Base-by-base conservation (phyloP, 345 rosid species). In the Noccaea caerulescens region DNA sequence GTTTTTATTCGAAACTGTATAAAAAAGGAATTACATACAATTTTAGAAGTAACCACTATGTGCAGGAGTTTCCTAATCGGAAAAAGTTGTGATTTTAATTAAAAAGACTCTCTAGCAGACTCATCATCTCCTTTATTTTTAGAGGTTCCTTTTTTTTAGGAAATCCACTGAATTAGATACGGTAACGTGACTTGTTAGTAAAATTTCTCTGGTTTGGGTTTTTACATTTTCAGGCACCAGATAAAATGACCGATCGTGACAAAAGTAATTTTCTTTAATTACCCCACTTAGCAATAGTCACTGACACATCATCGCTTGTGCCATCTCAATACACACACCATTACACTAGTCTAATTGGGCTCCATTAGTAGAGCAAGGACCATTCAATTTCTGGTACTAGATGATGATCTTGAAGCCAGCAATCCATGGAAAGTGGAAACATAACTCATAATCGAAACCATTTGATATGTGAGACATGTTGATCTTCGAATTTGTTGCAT, bases 191-290 rank as follows among this genome's bases (percentile, higher is more conserved):
- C 20, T 18, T 18, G 20, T 18, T 18, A 18, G 20, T 9, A 53
- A 66, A 66, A 58, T 53, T 50, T 10, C 20, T 50, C 72, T 66
- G 77, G 72, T 42, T 66, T 58, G 5, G 52, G 55, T 50, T 73
- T 58, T 54, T 73, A 73, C 72, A 73, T 39, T 73, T 73, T n/a
- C 6, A 58, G 44, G 66, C 67, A 66, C 72, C 67, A 73, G 54
- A 66, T 45, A 60, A 58, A 57, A 32, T 58, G 66, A 58, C 60
- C 44, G 44, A 55, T 39, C 23, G 6, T 7, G 50, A 56, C 49
- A 34, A 54, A 43, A 23, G 41, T 12, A 36, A 36, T 34, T 4
- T 30, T 49, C 23, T 66, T 56, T 0, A 18, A 18, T 18, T 16
- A 38, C 49, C 61, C 72, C 58, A 41, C 61, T 8, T 14, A 6